Percentiles rank a stretch among this genome's conserved stretches.
These are phyloP conservation scores for Lichtheimia corymbifera DNA, from an alignment of 371 early-diverging fungal genomes.

Conservation along the genomic window DNA sequence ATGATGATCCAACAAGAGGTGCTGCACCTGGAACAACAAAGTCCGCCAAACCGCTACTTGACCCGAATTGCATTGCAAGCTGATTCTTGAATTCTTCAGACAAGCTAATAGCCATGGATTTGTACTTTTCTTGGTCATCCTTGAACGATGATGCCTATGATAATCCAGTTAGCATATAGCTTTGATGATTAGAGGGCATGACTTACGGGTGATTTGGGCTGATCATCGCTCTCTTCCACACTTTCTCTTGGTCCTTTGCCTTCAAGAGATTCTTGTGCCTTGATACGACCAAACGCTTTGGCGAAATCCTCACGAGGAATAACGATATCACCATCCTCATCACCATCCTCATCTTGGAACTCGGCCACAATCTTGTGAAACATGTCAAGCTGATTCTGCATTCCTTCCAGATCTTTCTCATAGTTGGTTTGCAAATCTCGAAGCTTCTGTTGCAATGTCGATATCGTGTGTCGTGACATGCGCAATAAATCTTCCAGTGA, in stretches of 20 bases:
- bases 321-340: slow-evolving; percentile 30
- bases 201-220: not conserved
- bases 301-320: slow-evolving; percentile 34
- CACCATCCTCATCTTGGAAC: slow-evolving; percentile 38
- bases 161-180: not conserved
- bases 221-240: slow-evolving; percentile 2
- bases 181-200: not conserved
- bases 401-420: slow-evolving; percentile 63
- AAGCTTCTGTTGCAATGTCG: slow-evolving; percentile 73
- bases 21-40: slow-evolving; percentile 43
- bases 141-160: not conserved
- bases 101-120: slow-evolving; percentile 42
- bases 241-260: slow-evolving; percentile 19
- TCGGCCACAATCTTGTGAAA: slow-evolving; percentile 65
- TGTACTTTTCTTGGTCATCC: slow-evolving; percentile 31
- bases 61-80: slow-evolving; percentile 47
- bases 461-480: slow-evolving; percentile 80
- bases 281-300: slow-evolving; percentile 38
- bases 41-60: slow-evolving; percentile 40
- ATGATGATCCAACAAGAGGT: slow-evolving; percentile 50
- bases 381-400: slow-evolving; percentile 74
- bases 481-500: slow-evolving; percentile 79
- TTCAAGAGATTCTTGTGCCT: slow-evolving; percentile 46
- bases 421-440: slow-evolving; percentile 68
- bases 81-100: slow-evolving; percentile 50